Base-by-base conservation (phyloP, 495 filamentous ascomycete genomes). In the Tuber umbilicatum region DNA sequence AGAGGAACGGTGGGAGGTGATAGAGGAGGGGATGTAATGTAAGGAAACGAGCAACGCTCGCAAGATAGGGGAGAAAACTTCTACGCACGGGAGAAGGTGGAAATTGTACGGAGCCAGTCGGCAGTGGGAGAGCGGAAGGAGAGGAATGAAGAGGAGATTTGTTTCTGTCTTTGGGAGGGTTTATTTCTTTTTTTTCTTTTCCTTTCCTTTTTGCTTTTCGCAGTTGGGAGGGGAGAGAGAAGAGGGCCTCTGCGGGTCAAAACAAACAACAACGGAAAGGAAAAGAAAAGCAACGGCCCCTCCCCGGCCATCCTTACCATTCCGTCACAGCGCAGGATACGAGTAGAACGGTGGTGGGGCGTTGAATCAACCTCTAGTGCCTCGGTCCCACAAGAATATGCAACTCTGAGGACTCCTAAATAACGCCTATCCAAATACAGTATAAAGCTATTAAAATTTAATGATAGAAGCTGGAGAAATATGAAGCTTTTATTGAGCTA, bases 201-300 rank as follows among this genome's bases (percentile, higher is more conserved):
- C 7, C 16, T 75, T 77, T 68, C 68, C 45, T 50, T 72, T 41
- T 70, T 77, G 68, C 69, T 70, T 45, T 70, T 73, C 60, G 14
- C 43, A 38, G 21, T 60, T 37, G 41, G 38, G 69, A 67, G 50
- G 50, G 14, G n/a, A 55, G n/a, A 12, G 9, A 23, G 55, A 35
- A 64, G 31, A 64, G 55, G 55, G 55, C 1, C 55, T 60, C 71
- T 78, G 42, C 42, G 72, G 70, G 75, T 41, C 77, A 79, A 79
- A 79, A 79, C 77, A 79, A 78, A 79, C 77, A 79, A 72, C 74
- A 43, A 68, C 74, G 68, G 69, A 50, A 78, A 69, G 38, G 64
- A 17, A 64, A 35, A 64, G 55, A 64, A 64, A 35, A 14, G 68
- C 69, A 71, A 78, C 38, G 43, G 41, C 47, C 69, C 75, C 71